phyloP scores from a whole-genome alignment of 306 rosid species.

The Psophocarpus tetragonolobus region DNA sequence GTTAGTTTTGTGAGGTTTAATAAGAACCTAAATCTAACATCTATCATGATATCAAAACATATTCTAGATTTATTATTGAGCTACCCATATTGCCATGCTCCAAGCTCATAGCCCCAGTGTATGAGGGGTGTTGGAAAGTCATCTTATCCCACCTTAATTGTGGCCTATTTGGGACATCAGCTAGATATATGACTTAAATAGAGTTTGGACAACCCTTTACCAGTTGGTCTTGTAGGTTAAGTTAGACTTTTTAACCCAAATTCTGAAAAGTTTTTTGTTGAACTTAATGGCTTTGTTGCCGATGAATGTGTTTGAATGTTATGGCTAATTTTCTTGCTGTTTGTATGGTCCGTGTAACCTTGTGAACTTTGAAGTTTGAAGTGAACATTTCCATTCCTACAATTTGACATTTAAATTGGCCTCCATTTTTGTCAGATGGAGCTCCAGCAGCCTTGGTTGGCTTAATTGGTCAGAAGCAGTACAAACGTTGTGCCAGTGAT shows the following conservation, averaged over 20 bases:
- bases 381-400: background rate
- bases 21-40: too few relatives aligned
- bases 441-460: conserved; percentile 93
- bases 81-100: too few relatives aligned
- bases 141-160: too few relatives aligned
- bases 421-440: conserved; percentile 64
- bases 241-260: background rate
- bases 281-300: background rate
- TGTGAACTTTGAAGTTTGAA: conserved; percentile 19
- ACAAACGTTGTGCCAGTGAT: conserved; percentile 90
- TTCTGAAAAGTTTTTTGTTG: background rate
- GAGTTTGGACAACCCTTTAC: background rate
- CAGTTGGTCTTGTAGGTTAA: background rate
- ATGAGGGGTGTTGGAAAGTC: too few relatives aligned
- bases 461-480: conserved; percentile 83
- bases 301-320: background rate
- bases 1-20: too few relatives aligned
- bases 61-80: too few relatives aligned
- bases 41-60: too few relatives aligned
- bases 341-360: background rate
- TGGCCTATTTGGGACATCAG: too few relatives aligned
- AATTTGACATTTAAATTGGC: background rate
- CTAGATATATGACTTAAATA: too few relatives aligned
- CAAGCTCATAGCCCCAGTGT: too few relatives aligned
- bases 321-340: background rate